Percentiles rank a stretch among this genome's conserved stretches.
Evolutionary conservation across 192 early-diverging fungal genomes (phyloP).

Genomic region (Backusella mclennaniae): DNA sequence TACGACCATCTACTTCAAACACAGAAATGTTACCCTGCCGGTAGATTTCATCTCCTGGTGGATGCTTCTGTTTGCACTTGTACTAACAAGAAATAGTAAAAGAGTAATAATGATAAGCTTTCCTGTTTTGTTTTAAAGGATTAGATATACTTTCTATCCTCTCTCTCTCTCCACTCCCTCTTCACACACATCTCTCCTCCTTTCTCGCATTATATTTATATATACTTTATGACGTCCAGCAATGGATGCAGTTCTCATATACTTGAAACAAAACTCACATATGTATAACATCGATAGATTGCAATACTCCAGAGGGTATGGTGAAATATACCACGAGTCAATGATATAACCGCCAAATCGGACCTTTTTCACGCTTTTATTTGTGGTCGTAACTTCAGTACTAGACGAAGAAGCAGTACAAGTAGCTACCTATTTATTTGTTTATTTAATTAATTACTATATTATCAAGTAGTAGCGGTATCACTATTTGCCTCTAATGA

Average conservation of each 20-base stretch:
- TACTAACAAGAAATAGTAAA: conserved; percentile 27
- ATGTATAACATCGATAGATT: conserved; percentile 74
- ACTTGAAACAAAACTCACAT: conserved; percentile 97
- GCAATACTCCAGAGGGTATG: conserved; percentile 96
- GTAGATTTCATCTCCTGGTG: conserved; percentile 98
- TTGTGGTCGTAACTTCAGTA: background rate
- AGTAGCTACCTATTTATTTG: background rate
- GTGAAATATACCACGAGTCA: conserved; percentile 91
- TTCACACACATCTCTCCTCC: background rate
- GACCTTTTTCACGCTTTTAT: background rate
- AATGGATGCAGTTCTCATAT: conserved; percentile 89
- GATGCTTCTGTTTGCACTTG: conserved; percentile 79
- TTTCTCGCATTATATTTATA: background rate
- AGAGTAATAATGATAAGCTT: background rate
- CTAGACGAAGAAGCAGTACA: background rate
- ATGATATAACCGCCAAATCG: conserved; percentile 58
- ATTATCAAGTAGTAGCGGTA: background rate
- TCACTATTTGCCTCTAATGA: background rate
- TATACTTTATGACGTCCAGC: conserved; percentile 71
- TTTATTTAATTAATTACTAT: background rate
- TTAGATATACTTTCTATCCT: background rate
- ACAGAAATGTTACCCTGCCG: conserved; percentile 85
- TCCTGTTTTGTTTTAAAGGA: background rate
- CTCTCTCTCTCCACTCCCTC: background rate
- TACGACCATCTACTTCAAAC: conserved; percentile 96